Conservation (phyloP, 2,329 filamentous ascomycete species). For the Trichoderma arundinaceum region DNA sequence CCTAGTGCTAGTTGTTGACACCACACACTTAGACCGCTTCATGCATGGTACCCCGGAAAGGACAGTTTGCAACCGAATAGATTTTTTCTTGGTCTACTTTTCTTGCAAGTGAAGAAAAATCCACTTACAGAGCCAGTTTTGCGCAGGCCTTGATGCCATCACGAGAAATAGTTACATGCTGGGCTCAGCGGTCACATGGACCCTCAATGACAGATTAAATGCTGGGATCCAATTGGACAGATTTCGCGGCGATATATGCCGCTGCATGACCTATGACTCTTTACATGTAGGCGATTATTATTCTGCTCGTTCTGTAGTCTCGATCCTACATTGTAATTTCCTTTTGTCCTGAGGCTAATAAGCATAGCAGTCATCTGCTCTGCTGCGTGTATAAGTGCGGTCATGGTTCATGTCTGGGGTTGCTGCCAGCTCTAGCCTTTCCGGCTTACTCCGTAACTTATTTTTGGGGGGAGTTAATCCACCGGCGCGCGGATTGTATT, state of each 20-base stretch:
- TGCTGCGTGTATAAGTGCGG: not conserved
- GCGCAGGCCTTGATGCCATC: not conserved
- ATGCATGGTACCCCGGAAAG: no score
- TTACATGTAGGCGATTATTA: not conserved
- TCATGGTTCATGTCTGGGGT: no score
- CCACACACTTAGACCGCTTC: no score
- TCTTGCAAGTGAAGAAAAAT: no score
- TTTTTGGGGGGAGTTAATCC: not conserved
- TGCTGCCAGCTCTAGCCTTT: not conserved
- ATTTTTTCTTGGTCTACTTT: no score
- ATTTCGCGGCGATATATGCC: not conserved
- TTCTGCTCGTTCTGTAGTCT: not conserved
- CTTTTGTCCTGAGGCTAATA: conserved; percentile 2
- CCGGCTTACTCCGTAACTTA: not conserved
- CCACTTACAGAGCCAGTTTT: not conserved
- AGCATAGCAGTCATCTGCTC: conserved; percentile 5
- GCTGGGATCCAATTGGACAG: not conserved
- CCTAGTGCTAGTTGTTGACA: no score
- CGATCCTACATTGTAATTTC: conserved; percentile 8
- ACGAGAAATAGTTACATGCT: not conserved
- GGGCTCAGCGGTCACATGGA: conserved; percentile 2
- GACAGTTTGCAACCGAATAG: no score
- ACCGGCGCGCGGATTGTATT: no score
- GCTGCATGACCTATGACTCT: not conserved
- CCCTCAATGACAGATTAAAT: no score